Conservation (phyloP, 192 early-diverging fungal species). For the Coemansia sp. region DNA sequence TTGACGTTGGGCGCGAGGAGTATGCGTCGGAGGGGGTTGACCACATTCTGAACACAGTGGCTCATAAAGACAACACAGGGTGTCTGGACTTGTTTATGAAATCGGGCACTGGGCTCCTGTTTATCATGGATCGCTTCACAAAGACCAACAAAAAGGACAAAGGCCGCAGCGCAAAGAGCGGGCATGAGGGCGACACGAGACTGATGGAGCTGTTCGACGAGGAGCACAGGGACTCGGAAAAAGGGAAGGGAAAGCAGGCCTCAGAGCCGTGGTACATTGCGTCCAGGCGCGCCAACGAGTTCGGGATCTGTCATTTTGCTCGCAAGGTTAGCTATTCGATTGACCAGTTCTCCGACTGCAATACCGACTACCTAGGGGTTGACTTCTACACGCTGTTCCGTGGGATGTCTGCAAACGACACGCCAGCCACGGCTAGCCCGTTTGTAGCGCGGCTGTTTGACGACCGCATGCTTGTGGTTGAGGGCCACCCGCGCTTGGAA, state of each 20-base stretch:
- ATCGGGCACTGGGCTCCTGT: slow-evolving; percentile 71
- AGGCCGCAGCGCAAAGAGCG: slow-evolving; percentile 30
- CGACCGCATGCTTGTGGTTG: slow-evolving; percentile 67
- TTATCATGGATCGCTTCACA: slow-evolving; percentile 69
- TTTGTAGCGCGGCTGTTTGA: slow-evolving; percentile 78
- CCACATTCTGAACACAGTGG: slow-evolving; percentile 56
- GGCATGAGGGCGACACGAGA: slow-evolving; percentile 39
- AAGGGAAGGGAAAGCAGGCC: slow-evolving; percentile 18
- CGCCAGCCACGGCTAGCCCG: slow-evolving; percentile 62
- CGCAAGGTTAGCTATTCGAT: slow-evolving; percentile 63
- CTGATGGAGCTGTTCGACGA: slow-evolving; percentile 44
- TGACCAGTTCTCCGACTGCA: slow-evolving; percentile 68
- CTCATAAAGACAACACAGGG: slow-evolving; percentile 66
- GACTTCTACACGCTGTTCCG: slow-evolving; percentile 88
- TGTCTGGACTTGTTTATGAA: slow-evolving; percentile 75
- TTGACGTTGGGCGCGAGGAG: slow-evolving; percentile 66
- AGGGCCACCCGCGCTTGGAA: slow-evolving; percentile 78
- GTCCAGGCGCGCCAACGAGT: slow-evolving; percentile 53
- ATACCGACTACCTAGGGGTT: slow-evolving; percentile 73
- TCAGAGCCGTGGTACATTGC: slow-evolving; percentile 32
- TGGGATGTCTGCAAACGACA: slow-evolving; percentile 50
- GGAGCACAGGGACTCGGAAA: slow-evolving; percentile 18
- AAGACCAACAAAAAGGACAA: slow-evolving; percentile 52
- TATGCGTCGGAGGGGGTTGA: slow-evolving; percentile 64
- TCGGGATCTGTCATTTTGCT: slow-evolving; percentile 81